phyloP scores from a whole-genome alignment of 2,329 filamentous ascomycete species.

The Sclerotinia nivalis region DNA sequence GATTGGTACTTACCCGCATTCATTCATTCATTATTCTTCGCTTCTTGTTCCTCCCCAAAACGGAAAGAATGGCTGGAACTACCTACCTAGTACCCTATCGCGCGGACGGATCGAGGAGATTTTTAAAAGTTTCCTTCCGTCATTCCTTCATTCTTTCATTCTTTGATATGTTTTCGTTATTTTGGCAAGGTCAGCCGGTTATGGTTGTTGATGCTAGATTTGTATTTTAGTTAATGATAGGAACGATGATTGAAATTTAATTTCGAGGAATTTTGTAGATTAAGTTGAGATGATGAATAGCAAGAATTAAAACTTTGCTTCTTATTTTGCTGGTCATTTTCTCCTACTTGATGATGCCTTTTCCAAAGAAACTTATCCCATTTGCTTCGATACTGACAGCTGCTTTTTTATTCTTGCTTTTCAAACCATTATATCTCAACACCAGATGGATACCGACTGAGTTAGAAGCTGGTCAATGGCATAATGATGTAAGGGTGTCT shows the following conservation, averaged over 20 bases:
- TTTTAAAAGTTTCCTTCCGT: neutral
- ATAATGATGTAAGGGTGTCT: neutral
- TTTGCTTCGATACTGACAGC: conserved; percentile 3
- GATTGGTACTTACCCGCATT: neutral
- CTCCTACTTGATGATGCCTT: neutral
- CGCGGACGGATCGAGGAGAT: neutral
- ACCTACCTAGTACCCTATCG: no score
- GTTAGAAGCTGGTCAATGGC: neutral
- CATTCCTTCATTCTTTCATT: neutral
- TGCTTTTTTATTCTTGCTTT: neutral
- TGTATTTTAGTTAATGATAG: neutral
- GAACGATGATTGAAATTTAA: neutral
- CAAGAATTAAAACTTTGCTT: neutral
- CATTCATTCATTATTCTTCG: neutral
- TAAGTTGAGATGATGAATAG: neutral
- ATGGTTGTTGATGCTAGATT: neutral
- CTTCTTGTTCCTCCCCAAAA: neutral
- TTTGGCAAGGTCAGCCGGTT: neutral
- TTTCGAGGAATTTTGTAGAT: neutral
- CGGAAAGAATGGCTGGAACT: neutral
- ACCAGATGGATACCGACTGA: neutral
- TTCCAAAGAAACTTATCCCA: conserved; percentile 11
- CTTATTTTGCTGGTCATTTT: neutral
- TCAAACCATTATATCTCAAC: neutral
- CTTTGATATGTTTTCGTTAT: conserved; percentile 6